Percentiles rank a stretch among this genome's conserved stretches.
Conservation (phyloP, 345 rosid genomes). For the Gossypium thurberi region DNA sequence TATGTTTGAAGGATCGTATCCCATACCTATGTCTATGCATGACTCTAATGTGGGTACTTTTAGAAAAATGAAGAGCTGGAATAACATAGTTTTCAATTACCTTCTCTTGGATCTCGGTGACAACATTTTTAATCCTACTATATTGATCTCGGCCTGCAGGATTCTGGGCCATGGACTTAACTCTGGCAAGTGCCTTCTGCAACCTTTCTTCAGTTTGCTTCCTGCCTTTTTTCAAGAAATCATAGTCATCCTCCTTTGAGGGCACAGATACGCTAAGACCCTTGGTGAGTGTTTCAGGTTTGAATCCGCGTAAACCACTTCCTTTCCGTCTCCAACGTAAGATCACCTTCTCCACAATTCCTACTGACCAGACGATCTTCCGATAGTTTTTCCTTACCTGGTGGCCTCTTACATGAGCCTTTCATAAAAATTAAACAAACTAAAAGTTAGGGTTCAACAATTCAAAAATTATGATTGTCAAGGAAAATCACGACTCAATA, state of each 20-base stretch:
- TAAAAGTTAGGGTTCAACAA: constrained; percentile 12
- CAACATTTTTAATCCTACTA: constrained; percentile 65
- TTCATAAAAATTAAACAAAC: constrained; percentile 16
- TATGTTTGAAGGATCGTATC: background rate
- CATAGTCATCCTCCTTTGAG: constrained; percentile 63
- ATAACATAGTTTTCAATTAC: constrained; percentile 23
- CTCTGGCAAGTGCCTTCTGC: constrained; percentile 74
- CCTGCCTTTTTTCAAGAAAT: constrained; percentile 78
- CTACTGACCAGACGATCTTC: constrained; percentile 86
- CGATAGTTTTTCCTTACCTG: constrained; percentile 76
- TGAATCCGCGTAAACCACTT: constrained; percentile 85
- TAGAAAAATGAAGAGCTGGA: background rate
- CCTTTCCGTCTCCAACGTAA: constrained; percentile 94
- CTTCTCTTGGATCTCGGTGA: constrained; percentile 76
- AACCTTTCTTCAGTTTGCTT: constrained; percentile 83
- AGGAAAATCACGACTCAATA: background rate
- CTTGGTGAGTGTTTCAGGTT: constrained; percentile 45
- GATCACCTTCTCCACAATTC: constrained; percentile 83
- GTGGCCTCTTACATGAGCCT: constrained; percentile 95
- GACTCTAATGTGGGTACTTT: background rate
- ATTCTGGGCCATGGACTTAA: constrained; percentile 83
- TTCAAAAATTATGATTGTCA: constrained; percentile 7
- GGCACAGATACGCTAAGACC: constrained; percentile 33
- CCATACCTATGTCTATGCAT: background rate
- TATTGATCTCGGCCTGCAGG: constrained; percentile 94